Conservation (phyloP, 257 asterid genomes). For the Salvia miltiorrhiza region DNA sequence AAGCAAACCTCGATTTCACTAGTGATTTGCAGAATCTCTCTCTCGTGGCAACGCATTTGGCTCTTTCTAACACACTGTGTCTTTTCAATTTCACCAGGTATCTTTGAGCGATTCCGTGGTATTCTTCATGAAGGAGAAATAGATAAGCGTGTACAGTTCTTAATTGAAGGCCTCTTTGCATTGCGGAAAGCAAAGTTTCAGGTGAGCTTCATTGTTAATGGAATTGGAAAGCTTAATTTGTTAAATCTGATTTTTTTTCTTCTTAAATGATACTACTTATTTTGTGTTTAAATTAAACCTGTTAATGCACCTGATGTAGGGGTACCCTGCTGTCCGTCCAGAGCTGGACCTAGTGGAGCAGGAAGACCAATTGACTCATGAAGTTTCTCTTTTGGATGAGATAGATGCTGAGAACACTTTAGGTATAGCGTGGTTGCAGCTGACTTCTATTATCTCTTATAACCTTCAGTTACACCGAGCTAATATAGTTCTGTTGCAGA, state of each 20-base stretch:
- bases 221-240: too few species aligned
- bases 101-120: constrained; percentile 89
- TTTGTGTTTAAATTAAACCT: too few species aligned
- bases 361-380: constrained; percentile 90
- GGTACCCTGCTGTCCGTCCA: constrained; percentile 76
- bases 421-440: constrained; percentile 36
- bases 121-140: constrained; percentile 96
- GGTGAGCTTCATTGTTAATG: too few species aligned
- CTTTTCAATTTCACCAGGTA: constrained; percentile 42
- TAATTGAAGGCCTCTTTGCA: constrained; percentile 90
- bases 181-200: constrained; percentile 85
- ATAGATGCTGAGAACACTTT: constrained; percentile 65
- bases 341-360: constrained; percentile 86
- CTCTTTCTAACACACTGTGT: background rate
- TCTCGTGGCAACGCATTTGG: too few species aligned
- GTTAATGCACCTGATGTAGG: too few species aligned
- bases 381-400: constrained; percentile 70
- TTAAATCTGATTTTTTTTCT: too few species aligned
- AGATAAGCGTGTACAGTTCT: constrained; percentile 79
- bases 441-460: constrained; percentile 4
- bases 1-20: too few species aligned
- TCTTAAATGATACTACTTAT: too few species aligned
- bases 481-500: constrained; percentile 37
- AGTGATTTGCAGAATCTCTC: background rate
- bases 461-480: background rate